Evolutionary conservation across 2,329 filamentous ascomycete genomes (phyloP), one percentile per base, ranked within the genome.

Genomic region (Macroventuria anomochaeta): DNA sequence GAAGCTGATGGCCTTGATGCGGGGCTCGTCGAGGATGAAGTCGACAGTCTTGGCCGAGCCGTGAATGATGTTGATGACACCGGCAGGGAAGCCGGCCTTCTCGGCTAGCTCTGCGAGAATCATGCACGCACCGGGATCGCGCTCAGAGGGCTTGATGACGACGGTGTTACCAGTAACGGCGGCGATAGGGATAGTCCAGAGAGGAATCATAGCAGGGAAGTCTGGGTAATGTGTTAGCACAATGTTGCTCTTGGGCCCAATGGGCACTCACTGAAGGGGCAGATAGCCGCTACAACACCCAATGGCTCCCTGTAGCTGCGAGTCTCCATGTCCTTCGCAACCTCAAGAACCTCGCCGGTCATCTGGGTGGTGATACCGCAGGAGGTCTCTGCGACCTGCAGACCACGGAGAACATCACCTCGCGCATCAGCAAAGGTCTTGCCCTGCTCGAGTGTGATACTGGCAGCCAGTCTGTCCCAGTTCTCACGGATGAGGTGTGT

Each of bases 281-380:
- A 95, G 64, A 95, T 95, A 53, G 90, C 89, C 53, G 90, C 89
- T 36, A 89, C 87, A 28, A 95, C 87, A 49, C 90, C 90, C 69
- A 95, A 77, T 55, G 90, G 89, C 81, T 95, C 90, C 58, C 86
- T 84, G 75, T 95, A 95, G 55, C 85, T 89, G 70, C 89, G 81
- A 25, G 90, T 95, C 81, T 95, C 90, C 90, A 95, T 95, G 69
- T 95, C 90, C 81, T 91, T 93, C 48, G 90, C 85, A 11, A 95
- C 90, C 79, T 95, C 90, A 28, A 95, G 81, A 37, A 95, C 82
- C 78, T 95, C 90, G 32, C 90, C 90, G 74, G 90, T 91, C 75
- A 95, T 82, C 73, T 93, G 85, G 65, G 91, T 90, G 0, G 90
- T 89, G 48, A 91, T 91, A 41, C 83, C 88, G 70, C 90, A 90